phyloP scores from a whole-genome alignment of 2,329 filamentous ascomycete species.

The Aspergillus chevalieri region DNA sequence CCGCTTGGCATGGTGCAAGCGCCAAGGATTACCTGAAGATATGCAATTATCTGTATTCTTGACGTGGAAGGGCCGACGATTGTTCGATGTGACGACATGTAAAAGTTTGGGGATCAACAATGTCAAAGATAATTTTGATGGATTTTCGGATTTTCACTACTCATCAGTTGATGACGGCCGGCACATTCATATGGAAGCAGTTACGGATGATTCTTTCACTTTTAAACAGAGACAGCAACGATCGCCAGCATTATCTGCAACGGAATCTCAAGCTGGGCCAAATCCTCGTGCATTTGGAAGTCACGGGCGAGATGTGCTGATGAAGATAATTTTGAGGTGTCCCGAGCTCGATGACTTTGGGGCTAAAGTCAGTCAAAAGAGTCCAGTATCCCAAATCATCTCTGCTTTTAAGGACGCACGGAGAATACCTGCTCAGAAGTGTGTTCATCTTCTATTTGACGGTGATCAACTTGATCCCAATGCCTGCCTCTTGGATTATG shows the following conservation, averaged over 20 bases:
- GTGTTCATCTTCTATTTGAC: slow-evolving; percentile 64
- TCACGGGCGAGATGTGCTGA: slow-evolving; percentile 21
- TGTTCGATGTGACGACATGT: slow-evolving; percentile 73
- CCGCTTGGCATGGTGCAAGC: slow-evolving; percentile 62
- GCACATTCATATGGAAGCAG: slow-evolving; percentile 69
- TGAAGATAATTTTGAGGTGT: slow-evolving; percentile 48
- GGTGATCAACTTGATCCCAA: slow-evolving; percentile 63
- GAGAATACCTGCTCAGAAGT: slow-evolving; percentile 45
- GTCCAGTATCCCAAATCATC: slow-evolving; percentile 57
- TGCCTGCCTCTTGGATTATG: slow-evolving; percentile 57
- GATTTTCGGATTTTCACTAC: slow-evolving; percentile 10
- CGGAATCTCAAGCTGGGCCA: neutral
- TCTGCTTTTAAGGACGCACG: slow-evolving; percentile 55
- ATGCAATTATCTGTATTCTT: slow-evolving; percentile 59
- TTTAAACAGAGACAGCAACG: slow-evolving; percentile 12
- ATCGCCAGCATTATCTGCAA: slow-evolving; percentile 2
- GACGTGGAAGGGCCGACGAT: slow-evolving; percentile 66
- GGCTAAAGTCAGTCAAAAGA: slow-evolving; percentile 42
- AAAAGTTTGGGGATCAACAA: slow-evolving; percentile 57
- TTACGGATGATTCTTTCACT: slow-evolving; percentile 60
- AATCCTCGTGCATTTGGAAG: slow-evolving; percentile 1
- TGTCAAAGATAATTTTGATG: neutral
- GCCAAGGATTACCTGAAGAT: slow-evolving; percentile 50
- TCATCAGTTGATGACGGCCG: slow-evolving; percentile 48
- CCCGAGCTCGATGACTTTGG: slow-evolving; percentile 47